Conservation (phyloP, 352 stramenopile species). For the Phytophthora litchii region DNA sequence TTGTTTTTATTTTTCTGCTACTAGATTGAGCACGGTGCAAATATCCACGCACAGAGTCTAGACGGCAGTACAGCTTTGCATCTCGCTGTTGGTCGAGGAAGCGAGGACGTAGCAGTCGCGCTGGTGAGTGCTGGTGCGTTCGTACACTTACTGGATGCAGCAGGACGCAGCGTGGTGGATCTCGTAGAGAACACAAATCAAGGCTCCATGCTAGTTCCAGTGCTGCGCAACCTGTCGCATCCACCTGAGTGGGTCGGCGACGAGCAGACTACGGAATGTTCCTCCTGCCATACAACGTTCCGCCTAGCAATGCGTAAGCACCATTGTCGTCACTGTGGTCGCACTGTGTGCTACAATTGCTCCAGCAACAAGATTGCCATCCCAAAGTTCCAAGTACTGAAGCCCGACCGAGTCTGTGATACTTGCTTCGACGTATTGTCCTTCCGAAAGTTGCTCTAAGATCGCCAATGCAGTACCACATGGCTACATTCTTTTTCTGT, state of each 20-base stretch:
- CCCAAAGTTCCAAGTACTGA: constrained; percentile 81
- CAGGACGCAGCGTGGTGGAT: constrained; percentile 82
- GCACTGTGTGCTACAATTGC: constrained; percentile 88
- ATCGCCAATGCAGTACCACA: constrained; percentile 5
- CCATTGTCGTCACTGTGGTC: constrained; percentile 84
- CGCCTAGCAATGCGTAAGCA: constrained; percentile 86
- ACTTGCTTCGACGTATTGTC: constrained; percentile 86
- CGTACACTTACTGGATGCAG: constrained; percentile 82
- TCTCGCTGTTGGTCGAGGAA: constrained; percentile 75
- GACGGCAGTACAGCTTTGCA: constrained; percentile 87
- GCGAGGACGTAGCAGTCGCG: constrained; percentile 70
- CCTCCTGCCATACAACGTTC: constrained; percentile 75
- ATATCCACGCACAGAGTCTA: constrained; percentile 82
- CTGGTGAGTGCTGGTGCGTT: constrained; percentile 78
- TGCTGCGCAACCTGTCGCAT: constrained; percentile 76
- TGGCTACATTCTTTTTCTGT: constrained; percentile 23
- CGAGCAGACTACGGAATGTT: constrained; percentile 74
- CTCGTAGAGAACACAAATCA: constrained; percentile 84
- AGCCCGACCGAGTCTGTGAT: constrained; percentile 78
- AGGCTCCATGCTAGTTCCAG: constrained; percentile 77
- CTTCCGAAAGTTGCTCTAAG: constrained; percentile 79
- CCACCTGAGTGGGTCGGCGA: constrained; percentile 70
- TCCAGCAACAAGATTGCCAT: constrained; percentile 86
- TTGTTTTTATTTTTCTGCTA: constrained; percentile 1
- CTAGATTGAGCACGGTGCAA: constrained; percentile 82